Evolutionary conservation across 306 rosid genomes (phyloP), one percentile per base, ranked within the genome.

Genomic region (Geum urbanum): DNA sequence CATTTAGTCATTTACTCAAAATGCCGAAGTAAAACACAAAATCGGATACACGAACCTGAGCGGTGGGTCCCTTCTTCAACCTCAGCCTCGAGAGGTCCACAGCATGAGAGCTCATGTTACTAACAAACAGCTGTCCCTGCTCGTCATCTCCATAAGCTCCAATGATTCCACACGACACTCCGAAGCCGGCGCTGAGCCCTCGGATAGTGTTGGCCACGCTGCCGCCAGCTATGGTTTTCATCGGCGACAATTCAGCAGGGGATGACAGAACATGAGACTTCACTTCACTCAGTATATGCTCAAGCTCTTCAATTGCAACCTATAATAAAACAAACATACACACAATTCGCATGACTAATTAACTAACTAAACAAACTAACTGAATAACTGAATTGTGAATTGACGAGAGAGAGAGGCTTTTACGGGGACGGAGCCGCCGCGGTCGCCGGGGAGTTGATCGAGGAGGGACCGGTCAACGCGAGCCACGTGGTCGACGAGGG

Each of bases 351-450:
- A 32, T 32, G 37, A 32, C 3, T 32, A 32, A 32, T 0, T 32
- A 32, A 32, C 37, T 32, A 32, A 32, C 37, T 32, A 2, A 32
- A 32, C 37, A 1, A 32, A 32, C 37, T 32, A 3, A 32, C 3
- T 32, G 37, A 32, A 0, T 32, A 2, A 32, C 37, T 32, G 37
- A 32, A 32, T 32, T 32, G 37, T 32, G 37, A 32, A 32, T 32
- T 32, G 37, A 32, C 4, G 2, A 32, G 4, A 32, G 37, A 5
- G n/a, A 4, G 24, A 41, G 46, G 22, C 7, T 27, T 1, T 41
- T 81, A 94, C 99, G 20, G 99, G 89, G 24, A 81, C 47, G 76
- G 99, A 94, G 79, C 97, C 99, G 41, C 99, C 99, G 57, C 85
- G 96, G 55, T 94, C 97, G 65, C 95, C 97, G 50, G 91, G 85